Conservation (phyloP, 805 yeast species). For the Pichia deserticola region DNA sequence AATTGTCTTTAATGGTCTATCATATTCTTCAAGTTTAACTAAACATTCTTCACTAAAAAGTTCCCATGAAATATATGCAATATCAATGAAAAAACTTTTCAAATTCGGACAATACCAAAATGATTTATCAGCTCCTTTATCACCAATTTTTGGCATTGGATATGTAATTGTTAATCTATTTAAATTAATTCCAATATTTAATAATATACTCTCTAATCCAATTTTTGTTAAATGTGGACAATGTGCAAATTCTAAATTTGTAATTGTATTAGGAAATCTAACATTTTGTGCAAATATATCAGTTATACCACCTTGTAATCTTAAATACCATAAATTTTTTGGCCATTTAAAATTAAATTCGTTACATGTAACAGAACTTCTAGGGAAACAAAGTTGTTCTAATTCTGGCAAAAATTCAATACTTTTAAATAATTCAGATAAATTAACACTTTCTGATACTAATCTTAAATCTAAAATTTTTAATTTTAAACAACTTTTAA, state of each 20-base stretch:
- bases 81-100: slow-evolving; percentile 54
- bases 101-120: slow-evolving; percentile 75
- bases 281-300: slow-evolving; percentile 68
- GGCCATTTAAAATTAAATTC: slow-evolving; percentile 72
- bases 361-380: slow-evolving; percentile 73
- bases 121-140: slow-evolving; percentile 63
- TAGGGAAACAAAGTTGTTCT: slow-evolving; percentile 77
- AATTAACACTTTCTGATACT: slow-evolving; percentile 85
- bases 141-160: slow-evolving; percentile 79
- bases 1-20: slow-evolving; percentile 48
- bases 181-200: slow-evolving; percentile 59
- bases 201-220: slow-evolving; percentile 55
- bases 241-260: slow-evolving; percentile 70
- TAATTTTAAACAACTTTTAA: slow-evolving; percentile 61
- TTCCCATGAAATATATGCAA: slow-evolving; percentile 64
- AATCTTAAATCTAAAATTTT: slow-evolving; percentile 67
- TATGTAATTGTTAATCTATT: slow-evolving; percentile 61
- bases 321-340: slow-evolving; percentile 55
- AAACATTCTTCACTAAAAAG: slow-evolving; percentile 41
- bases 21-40: slow-evolving; percentile 23
- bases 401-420: slow-evolving; percentile 54
- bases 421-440: slow-evolving; percentile 71
- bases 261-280: slow-evolving; percentile 65
- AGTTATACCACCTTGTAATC: slow-evolving; percentile 85
- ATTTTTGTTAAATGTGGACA: slow-evolving; percentile 72